These are phyloP conservation scores for Phytophthora sojae DNA, from an alignment of 352 stramenopile genomes.

Conservation along the genomic window DNA sequence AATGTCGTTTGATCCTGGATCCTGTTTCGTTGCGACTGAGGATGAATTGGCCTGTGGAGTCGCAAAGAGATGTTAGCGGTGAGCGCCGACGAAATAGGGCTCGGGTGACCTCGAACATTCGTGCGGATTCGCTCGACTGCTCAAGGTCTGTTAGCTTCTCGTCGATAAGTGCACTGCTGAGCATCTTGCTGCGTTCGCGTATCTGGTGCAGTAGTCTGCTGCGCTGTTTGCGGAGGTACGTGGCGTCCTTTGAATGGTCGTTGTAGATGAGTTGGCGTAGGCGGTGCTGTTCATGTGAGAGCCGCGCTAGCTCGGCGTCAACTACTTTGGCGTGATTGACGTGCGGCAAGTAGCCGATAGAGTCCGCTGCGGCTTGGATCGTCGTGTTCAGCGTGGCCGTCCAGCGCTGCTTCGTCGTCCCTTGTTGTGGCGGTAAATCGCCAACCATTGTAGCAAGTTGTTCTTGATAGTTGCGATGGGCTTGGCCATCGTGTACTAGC, in stretches of 20 bases:
- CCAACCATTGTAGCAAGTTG: neutral
- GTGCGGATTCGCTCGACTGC: neutral
- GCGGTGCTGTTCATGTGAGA: neutral
- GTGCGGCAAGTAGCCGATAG: constrained; percentile 3
- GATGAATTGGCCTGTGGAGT: constrained; percentile 2
- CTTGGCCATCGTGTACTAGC: neutral
- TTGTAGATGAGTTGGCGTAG: constrained; percentile 7
- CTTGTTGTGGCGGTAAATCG: neutral
- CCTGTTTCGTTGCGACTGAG: constrained; percentile 4
- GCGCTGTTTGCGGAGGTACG: neutral
- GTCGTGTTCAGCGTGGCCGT: constrained; percentile 5
- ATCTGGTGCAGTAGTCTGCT: constrained; percentile 3
- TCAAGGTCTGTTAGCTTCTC: constrained; percentile 2
- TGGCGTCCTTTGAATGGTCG: neutral
- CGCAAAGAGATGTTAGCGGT: constrained; percentile 6
- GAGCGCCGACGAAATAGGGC: neutral
- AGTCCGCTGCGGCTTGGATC: constrained; percentile 6
- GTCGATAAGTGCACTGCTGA: neutral
- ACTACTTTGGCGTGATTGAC: constrained; percentile 6
- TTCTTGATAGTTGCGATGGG: neutral
- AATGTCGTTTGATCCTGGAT: constrained; percentile 6
- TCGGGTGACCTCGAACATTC: constrained; percentile 2
- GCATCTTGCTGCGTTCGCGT: constrained; percentile 3
- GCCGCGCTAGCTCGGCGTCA: constrained; percentile 2
- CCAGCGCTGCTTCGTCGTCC: neutral